Conservation (phyloP, 345 rosid genomes). For the Erodium maritimum region DNA sequence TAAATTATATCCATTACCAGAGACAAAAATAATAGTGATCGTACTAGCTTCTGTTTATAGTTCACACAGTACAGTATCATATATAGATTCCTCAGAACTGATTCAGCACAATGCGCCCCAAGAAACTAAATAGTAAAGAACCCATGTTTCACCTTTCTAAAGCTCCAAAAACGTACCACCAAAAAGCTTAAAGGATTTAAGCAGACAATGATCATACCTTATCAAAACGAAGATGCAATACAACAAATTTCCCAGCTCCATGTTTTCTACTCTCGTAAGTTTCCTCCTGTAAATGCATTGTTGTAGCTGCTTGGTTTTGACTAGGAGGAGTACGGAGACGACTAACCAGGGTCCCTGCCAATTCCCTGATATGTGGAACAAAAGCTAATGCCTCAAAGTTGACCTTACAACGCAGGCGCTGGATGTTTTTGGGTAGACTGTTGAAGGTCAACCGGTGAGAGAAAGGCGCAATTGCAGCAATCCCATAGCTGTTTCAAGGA, state of each 20-base stretch:
- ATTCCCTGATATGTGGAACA: slow-evolving; percentile 41
- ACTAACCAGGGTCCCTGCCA: slow-evolving; percentile 57
- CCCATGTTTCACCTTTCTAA: not conserved
- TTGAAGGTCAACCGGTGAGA: slow-evolving; percentile 91
- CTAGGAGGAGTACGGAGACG: slow-evolving; percentile 44
- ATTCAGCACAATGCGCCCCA: not conserved
- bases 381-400: slow-evolving; percentile 72
- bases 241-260: slow-evolving; percentile 61
- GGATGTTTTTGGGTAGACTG: slow-evolving; percentile 53
- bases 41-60: not conserved
- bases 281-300: slow-evolving; percentile 22
- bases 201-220: slow-evolving; percentile 36
- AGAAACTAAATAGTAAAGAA: not conserved
- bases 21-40: not conserved
- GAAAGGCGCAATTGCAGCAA: slow-evolving; percentile 91
- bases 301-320: slow-evolving; percentile 23
- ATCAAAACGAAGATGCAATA: slow-evolving; percentile 93
- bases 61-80: not conserved
- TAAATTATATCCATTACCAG: not conserved
- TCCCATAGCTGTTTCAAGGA: slow-evolving; percentile 53
- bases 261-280: slow-evolving; percentile 20
- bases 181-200: not conserved
- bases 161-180: not conserved
- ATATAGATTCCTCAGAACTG: not conserved
- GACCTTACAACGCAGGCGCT: slow-evolving; percentile 88